Conservation (phyloP, 1,139 yeast genomes). For the Debaryomycetaceae sp. region DNA sequence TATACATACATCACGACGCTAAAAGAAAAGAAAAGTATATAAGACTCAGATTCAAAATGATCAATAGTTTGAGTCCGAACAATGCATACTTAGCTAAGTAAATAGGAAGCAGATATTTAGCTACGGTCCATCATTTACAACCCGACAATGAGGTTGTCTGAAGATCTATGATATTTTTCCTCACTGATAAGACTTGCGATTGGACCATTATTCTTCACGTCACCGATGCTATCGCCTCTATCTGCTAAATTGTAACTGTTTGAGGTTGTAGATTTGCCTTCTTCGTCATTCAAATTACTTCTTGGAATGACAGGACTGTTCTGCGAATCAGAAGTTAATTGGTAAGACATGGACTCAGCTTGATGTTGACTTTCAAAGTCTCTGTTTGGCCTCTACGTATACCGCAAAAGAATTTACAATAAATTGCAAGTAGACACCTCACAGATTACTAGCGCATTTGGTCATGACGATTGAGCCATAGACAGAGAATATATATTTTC, state of each 20-base stretch:
- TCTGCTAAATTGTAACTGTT: neutral
- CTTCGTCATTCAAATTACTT: neutral
- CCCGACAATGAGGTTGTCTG: conserved; percentile 32
- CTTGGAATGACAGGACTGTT: neutral
- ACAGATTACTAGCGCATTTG: no score
- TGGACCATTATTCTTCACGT: neutral
- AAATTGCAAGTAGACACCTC: no score
- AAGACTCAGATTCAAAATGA: no score
- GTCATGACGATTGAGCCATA: neutral
- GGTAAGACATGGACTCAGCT: neutral
- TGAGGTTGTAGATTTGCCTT: neutral
- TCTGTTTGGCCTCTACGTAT: no score
- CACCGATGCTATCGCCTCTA: neutral
- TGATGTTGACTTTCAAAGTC: neutral
- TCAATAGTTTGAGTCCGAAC: neutral
- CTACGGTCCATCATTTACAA: conserved; percentile 11
- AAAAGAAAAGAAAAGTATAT: no score
- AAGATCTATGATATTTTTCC: conserved; percentile 21
- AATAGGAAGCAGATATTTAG: neutral
- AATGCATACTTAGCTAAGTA: neutral
- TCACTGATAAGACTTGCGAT: conserved; percentile 16
- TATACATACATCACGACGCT: no score
- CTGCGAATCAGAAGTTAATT: neutral
- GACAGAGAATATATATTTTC: neutral
- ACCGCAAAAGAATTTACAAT: no score